These are phyloP conservation scores for Syncephalastrum monosporum DNA, from an alignment of 371 early-diverging fungal genomes.

Conservation along the genomic window DNA sequence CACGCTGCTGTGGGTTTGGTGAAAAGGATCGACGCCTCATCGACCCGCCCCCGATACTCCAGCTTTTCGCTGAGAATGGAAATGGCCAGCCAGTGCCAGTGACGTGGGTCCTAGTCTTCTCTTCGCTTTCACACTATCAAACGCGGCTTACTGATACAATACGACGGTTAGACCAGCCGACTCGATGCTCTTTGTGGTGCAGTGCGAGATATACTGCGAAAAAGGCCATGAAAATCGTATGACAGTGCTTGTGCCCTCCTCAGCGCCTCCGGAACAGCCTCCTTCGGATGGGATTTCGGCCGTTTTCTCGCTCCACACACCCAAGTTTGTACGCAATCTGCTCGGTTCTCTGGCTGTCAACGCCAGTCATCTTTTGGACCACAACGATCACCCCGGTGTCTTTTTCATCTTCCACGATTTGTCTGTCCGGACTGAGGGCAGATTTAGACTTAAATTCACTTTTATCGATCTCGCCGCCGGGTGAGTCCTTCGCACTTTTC, in stretches of 20 bases:
- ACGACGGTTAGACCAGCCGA: constrained; percentile 3
- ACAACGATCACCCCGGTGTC: constrained; percentile 41
- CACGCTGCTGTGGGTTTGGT: constrained; percentile 71
- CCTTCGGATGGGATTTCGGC: neutral
- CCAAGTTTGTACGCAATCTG: constrained; percentile 17
- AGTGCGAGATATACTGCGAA: constrained; percentile 25
- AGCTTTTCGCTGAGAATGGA: constrained; percentile 31
- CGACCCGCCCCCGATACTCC: constrained; percentile 70
- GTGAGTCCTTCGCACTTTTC: neutral
- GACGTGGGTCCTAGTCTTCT: constrained; percentile 9
- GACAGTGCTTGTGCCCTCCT: constrained; percentile 12
- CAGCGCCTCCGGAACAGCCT: constrained; percentile 10
- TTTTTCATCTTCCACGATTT: constrained; percentile 58
- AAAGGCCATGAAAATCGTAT: constrained; percentile 11
- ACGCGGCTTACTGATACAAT: neutral
- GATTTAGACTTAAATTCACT: constrained; percentile 42
- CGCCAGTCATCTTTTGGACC: constrained; percentile 18
- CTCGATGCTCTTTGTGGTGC: constrained; percentile 17
- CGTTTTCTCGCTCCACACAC: constrained; percentile 17
- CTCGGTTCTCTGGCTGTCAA: constrained; percentile 15
- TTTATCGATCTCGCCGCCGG: constrained; percentile 29
- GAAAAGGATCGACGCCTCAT: constrained; percentile 71
- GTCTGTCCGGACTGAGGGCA: constrained; percentile 46
- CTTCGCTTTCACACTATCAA: neutral
- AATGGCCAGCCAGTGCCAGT: constrained; percentile 12